Evolutionary conservation across 495 filamentous ascomycete species (phyloP).

Genomic region (Parathielavia appendiculata): DNA sequence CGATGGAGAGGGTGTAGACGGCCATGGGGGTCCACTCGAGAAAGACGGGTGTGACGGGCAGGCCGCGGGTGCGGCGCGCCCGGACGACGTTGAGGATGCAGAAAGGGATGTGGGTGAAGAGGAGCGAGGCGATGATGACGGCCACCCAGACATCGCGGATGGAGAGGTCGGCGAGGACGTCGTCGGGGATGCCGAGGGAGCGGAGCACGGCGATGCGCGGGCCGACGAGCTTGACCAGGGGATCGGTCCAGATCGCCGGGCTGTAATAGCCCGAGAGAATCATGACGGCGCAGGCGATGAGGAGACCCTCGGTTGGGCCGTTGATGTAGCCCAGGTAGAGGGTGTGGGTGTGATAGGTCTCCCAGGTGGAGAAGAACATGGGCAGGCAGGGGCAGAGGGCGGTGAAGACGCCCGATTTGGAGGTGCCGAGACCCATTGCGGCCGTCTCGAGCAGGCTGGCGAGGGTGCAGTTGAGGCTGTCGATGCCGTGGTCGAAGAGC

Average conservation of each 20-base stretch:
- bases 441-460: conserved; percentile 83
- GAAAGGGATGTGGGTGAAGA: conserved; percentile 76
- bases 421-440: conserved; percentile 82
- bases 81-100: conserved; percentile 75
- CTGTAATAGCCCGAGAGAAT: conserved; percentile 79
- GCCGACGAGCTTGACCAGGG: conserved; percentile 58
- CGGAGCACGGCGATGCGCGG: conserved; percentile 26
- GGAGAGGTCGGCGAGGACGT: conserved; percentile 59
- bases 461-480: conserved; percentile 93
- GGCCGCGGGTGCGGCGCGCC: conserved; percentile 63
- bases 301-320: conserved; percentile 90
- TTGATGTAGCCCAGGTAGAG: conserved; percentile 96
- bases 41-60: conserved; percentile 80
- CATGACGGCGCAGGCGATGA: conserved; percentile 84
- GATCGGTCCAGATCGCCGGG: conserved; percentile 78
- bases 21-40: conserved; percentile 91
- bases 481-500: conserved; percentile 97
- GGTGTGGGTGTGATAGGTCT: conserved; percentile 98
- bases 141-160: conserved; percentile 85
- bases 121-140: conserved; percentile 64
- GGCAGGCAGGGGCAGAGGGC: conserved; percentile 85
- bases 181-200: conserved; percentile 39
- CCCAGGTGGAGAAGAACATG: conserved; percentile 99
- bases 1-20: conserved; percentile 65
- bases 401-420: conserved; percentile 79